Evolutionary conservation across 2,329 filamentous ascomycete species (phyloP), one percentile per base, ranked within the genome.

Genomic region (Fonsecaea erecta): DNA sequence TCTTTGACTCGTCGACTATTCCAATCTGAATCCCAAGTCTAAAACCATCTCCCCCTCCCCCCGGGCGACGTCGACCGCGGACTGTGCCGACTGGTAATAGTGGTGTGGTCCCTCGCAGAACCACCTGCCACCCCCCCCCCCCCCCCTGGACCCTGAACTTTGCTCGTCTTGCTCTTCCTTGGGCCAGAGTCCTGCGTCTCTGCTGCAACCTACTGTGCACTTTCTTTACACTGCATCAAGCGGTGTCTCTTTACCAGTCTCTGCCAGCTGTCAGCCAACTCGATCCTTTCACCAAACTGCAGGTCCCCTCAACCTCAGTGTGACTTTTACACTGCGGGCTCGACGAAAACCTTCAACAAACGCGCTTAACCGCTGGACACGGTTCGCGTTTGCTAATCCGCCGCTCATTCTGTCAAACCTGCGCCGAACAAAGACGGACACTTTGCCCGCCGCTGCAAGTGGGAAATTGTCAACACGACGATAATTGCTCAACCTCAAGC

Each of bases 351-450:
- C 24, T 54, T 34, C 48, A 35, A 18, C 61, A 52, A 57, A 69
- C 67, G 67, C 67, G 64, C 63, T 52, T 26, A 30, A 26, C 37
- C 61, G 64, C 67, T 61, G 64, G 67, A 67, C 60, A 67, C 64
- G 55, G 58, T 65, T 59, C 67, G 67, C 67, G 64, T 69, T 51
- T 24, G 16, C 51, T 30, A 14, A 60, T 37, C 43, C 26, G 40
- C 6, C 37, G 35, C 43, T 48, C 43, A 51, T 58, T 30, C 51
- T n/a, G 30, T 32, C n/a, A 12, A 53, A n/a, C 51, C 51, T 34
- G 51, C 12, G 51, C 26, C 51, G 18, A 53, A 53, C 18, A 11
- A 30, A 32, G 26, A 58, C 8, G 11, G 24, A 14, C 26, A 48
- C 14, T 35, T 48, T 21, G 18, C 43, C 43, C 24, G 43, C 43